Evolutionary conservation across 1,284 basidiomycete genomes (phyloP), one percentile per base, ranked within the genome.

Genomic region (Meripilus lineatus): DNA sequence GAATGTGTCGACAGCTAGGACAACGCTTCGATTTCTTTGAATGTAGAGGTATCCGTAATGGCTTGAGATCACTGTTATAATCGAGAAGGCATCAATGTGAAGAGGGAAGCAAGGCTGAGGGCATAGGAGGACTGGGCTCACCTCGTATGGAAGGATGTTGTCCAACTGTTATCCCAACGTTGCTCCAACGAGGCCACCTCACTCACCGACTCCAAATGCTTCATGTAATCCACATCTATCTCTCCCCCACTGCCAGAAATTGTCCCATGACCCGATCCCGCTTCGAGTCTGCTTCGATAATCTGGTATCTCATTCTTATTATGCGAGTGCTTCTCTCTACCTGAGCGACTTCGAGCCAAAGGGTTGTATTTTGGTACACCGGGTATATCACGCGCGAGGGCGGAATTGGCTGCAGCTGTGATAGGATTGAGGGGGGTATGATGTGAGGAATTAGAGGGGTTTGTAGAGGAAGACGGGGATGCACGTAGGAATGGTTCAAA

Each of bases 21-120:
- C 96, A 99, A 5, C 96, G 88, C 66, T 98, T 98, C 2, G 93
- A 93, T 40, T 89, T 79, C 65, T 98, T 98, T 0, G 93, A 89
- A 50, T 89, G 87, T 2, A 99, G 75, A 0, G 92, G 92, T 51
- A 97, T 91, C 17, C 95, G 84, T 38, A 88, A 71, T 0, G 94
- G 95, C 54, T 80, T 81, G 13, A 94, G 72, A 33, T 93, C 86
- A 37, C 89, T 93, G 61, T 35, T 18, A 38, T 30, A 40, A 38
- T 33, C 21, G 33, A 15, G 15, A 8, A 18, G 15, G 15, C 8
- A 35, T 35, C 33, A 17, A 35, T 17, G 20, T 8, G 20, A 8
- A 8, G 20, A 33, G 20, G 32, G 15, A n/a, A 33, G 32, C 6
- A 33, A 6, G 6, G 32, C 13, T n/a, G 20, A 33, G 32, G 4